Percentiles rank a stretch among this genome's conserved stretches.
Conservation (phyloP, 768 basidiomycete species). For the Pleurotus cornucopiae region DNA sequence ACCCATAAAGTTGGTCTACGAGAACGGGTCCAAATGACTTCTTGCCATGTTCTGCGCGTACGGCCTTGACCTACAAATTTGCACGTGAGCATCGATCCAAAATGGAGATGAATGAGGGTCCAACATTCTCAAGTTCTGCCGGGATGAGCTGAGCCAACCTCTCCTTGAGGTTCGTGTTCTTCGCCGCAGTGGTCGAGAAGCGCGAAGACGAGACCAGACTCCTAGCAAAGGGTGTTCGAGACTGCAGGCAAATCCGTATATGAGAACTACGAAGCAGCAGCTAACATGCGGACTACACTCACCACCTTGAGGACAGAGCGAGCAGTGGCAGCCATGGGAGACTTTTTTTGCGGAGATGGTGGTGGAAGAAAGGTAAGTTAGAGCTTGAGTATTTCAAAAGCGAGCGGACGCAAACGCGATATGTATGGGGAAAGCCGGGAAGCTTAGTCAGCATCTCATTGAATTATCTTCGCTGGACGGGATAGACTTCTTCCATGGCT, state of each 20-base stretch:
- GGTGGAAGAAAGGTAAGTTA: slow-evolving; percentile 13
- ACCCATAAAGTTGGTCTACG: slow-evolving; percentile 92
- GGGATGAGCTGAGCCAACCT: slow-evolving; percentile 93
- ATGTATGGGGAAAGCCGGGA: slow-evolving; percentile 17
- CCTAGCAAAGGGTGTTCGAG: slow-evolving; percentile 45
- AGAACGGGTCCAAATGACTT: slow-evolving; percentile 90
- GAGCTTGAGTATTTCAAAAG: slow-evolving; percentile 16
- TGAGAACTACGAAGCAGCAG: not conserved
- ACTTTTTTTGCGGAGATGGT: slow-evolving; percentile 11
- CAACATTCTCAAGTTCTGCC: slow-evolving; percentile 69
- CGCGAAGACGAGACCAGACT: slow-evolving; percentile 36
- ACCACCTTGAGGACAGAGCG: slow-evolving; percentile 34
- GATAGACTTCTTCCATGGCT: slow-evolving; percentile 18
- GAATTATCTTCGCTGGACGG: not conserved
- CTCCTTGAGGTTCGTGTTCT: slow-evolving; percentile 83
- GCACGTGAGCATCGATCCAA: not conserved
- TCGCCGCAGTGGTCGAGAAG: slow-evolving; percentile 61
- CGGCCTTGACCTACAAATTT: slow-evolving; percentile 64
- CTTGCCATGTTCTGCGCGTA: slow-evolving; percentile 83
- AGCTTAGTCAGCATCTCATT: slow-evolving; percentile 11
- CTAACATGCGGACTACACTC: slow-evolving; percentile 15
- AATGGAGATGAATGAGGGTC: slow-evolving; percentile 13
- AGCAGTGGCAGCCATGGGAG: slow-evolving; percentile 40
- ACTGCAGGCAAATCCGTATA: slow-evolving; percentile 28
- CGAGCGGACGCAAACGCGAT: slow-evolving; percentile 10